Evolutionary conservation across 345 rosid genomes (phyloP).

Genomic region (Linum usitatissimum): DNA sequence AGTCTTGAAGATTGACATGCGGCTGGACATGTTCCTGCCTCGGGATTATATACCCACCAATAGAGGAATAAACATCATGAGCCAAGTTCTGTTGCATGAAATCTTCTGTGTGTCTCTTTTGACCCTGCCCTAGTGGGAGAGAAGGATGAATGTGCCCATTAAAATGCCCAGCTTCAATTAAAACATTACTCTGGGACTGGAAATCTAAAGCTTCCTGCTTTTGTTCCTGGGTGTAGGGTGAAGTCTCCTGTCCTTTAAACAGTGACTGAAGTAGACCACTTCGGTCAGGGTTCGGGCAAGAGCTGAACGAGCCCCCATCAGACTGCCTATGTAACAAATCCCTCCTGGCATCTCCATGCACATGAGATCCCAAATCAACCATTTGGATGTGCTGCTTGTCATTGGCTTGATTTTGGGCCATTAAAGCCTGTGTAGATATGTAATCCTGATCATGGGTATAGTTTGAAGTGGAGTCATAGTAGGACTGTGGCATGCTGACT

Average conservation of each 20-base stretch:
- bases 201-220: conserved; percentile 45
- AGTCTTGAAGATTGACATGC: conserved; percentile 36
- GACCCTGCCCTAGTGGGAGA: conserved; percentile 37
- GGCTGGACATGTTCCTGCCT: conserved; percentile 36
- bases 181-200: conserved; percentile 37
- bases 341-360: conserved; percentile 33
- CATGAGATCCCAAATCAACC: conserved; percentile 44
- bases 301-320: conserved; percentile 37
- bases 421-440: conserved; percentile 35
- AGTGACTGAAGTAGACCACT: conserved; percentile 81
- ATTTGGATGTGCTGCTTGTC: conserved; percentile 34
- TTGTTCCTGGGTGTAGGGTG: conserved; percentile 40
- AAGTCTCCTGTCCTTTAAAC: conserved; percentile 48
- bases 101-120: conserved; percentile 42
- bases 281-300: conserved; percentile 50
- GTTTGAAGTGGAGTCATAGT: conserved; percentile 31
- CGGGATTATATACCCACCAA: conserved; percentile 49
- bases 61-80: conserved; percentile 35
- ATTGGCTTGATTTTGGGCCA: conserved; percentile 34
- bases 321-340: conserved; percentile 42
- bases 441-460: conserved; percentile 22
- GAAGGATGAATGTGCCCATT: conserved; percentile 46
- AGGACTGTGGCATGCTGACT: conserved; percentile 34
- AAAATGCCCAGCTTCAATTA: conserved; percentile 42
- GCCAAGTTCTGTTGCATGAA: conserved; percentile 48